Conservation (phyloP, 148 eudicot species). For the Rhododendron vialii region DNA sequence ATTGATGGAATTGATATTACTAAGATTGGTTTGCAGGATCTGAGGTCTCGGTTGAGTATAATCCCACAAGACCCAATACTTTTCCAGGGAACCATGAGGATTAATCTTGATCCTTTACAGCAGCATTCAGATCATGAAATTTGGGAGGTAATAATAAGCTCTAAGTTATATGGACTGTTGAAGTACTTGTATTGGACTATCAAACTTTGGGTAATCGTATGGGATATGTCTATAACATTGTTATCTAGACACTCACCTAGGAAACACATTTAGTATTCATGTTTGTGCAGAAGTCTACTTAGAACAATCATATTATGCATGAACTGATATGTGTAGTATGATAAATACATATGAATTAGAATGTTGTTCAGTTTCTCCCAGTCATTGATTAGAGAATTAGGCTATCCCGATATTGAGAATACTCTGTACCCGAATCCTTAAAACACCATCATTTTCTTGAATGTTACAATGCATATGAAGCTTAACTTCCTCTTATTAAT, state of each 20-base stretch:
- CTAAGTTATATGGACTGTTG: not conserved
- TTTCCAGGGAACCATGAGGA: slow-evolving; percentile 82
- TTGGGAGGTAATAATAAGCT: slow-evolving; percentile 60
- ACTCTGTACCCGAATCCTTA: not conserved
- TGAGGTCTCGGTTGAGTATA: slow-evolving; percentile 79
- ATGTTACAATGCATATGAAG: not conserved
- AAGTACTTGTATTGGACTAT: not conserved
- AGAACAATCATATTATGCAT: not conserved
- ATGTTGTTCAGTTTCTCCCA: not conserved
- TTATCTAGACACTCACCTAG: not conserved
- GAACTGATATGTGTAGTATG: not conserved
- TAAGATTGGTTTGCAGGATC: slow-evolving; percentile 63
- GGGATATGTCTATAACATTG: not conserved
- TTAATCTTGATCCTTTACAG: slow-evolving; percentile 71
- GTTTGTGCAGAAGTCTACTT: not conserved
- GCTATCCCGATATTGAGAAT: not conserved
- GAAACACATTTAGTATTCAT: not conserved
- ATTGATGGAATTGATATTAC: slow-evolving; percentile 74
- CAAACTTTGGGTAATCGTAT: not conserved
- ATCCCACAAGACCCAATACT: slow-evolving; percentile 94
- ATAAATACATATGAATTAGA: not conserved
- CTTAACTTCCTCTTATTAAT: not conserved
- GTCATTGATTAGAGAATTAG: not conserved
- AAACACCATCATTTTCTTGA: not conserved
- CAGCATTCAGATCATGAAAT: slow-evolving; percentile 66